A percentile compares a stretch with the other conserved stretches of the same genome.
phyloP scores from a whole-genome alignment of 108 stramenopile genomes.

The Skeletonema grethae region DNA sequence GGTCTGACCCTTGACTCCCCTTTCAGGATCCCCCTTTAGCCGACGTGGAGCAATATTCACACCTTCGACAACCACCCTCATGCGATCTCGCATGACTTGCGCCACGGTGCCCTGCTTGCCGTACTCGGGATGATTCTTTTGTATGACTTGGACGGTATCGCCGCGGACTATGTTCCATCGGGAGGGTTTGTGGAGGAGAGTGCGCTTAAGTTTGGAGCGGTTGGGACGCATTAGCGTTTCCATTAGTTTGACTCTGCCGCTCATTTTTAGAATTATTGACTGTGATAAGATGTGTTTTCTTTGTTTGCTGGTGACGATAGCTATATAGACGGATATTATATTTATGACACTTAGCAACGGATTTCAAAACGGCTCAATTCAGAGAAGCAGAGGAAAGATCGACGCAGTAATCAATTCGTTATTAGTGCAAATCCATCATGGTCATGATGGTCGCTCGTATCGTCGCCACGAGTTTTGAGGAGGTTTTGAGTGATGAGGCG shows the following conservation, averaged over 20 bases:
- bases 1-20: constrained; percentile 62
- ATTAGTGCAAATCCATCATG: no score
- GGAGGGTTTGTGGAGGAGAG: constrained; percentile 19
- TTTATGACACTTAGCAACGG: not conserved
- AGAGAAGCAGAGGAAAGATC: not conserved
- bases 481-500: no score
- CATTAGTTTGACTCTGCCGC: constrained; percentile 46
- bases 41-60: constrained; percentile 79
- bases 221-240: constrained; percentile 45
- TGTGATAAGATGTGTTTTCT: not conserved
- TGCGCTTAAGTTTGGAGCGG: constrained; percentile 44
- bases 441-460: no score
- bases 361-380: no score
- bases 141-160: constrained; percentile 93
- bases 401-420: no score
- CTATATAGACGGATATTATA: not conserved
- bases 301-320: not conserved
- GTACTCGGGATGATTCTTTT: constrained; percentile 79
- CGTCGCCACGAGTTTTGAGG: no score
- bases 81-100: constrained; percentile 75
- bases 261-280: constrained; percentile 14
- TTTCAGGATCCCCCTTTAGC: constrained; percentile 75
- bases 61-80: constrained; percentile 92
- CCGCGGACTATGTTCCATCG: constrained; percentile 91
- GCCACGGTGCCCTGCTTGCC: constrained; percentile 88